Conservation (phyloP, 768 basidiomycete genomes). For the Psilocybe azurescens region DNA sequence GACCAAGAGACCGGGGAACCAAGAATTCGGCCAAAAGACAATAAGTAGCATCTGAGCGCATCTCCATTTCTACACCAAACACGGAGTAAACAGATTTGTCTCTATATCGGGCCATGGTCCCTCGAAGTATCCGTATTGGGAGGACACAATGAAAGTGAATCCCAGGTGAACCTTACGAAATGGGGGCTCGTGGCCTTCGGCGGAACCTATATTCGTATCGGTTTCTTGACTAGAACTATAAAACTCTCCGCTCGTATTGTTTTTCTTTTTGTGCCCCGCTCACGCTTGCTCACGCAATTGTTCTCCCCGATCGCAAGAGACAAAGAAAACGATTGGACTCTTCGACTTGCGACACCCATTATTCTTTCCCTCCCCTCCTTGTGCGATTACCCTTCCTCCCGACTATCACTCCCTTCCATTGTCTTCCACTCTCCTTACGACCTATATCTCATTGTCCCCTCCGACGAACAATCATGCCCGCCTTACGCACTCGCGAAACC, state of each 20-base stretch:
- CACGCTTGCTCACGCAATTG: conserved; percentile 54
- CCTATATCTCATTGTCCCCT: conserved; percentile 29
- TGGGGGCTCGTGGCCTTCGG: conserved; percentile 41
- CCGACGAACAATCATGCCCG: conserved; percentile 70
- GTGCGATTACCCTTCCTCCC: conserved; percentile 23
- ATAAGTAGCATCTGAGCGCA: conserved; percentile 36
- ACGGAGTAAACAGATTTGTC: conserved; percentile 30
- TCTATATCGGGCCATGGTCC: conserved; percentile 45
- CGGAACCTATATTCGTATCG: conserved; percentile 41
- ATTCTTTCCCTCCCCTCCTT: conserved; percentile 44
- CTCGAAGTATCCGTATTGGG: conserved; percentile 35
- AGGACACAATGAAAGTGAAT: conserved; percentile 37
- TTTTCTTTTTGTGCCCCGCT: conserved; percentile 61
- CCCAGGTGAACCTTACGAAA: conserved; percentile 40
- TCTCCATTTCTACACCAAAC: conserved; percentile 44
- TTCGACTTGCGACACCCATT: conserved; percentile 50
- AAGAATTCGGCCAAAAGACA: conserved; percentile 41
- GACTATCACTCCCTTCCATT: conserved; percentile 10
- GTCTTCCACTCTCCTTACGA: conserved; percentile 32
- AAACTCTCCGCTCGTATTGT: conserved; percentile 62
- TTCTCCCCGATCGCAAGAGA: conserved; percentile 55
- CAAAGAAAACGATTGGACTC: conserved; percentile 52
- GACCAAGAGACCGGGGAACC: conserved; percentile 36
- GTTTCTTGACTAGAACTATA: conserved; percentile 47
- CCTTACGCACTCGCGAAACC: conserved; percentile 80